These are phyloP conservation scores for Malassezia slooffiae DNA, from an alignment of 1,284 basidiomycete genomes.

Conservation along the genomic window DNA sequence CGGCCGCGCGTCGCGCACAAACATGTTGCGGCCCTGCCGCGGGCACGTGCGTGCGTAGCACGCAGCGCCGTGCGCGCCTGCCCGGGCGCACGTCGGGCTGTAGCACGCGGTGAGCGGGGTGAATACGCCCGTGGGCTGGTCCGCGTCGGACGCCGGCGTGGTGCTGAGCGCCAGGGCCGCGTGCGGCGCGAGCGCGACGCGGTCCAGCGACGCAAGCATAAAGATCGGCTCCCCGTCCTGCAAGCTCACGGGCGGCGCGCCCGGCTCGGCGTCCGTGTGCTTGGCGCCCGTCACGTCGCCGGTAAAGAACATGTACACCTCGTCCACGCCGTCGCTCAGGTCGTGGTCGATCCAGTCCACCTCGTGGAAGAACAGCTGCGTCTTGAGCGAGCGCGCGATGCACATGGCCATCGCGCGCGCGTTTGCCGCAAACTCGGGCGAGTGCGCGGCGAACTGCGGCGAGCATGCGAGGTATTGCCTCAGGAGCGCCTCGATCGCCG, in stretches of 20 bases:
- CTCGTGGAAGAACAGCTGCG: slow-evolving; percentile 88
- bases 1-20: slow-evolving; percentile 5
- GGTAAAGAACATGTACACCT: slow-evolving; percentile 90
- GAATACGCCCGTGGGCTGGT: slow-evolving; percentile 85
- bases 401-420: slow-evolving; percentile 65
- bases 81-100: slow-evolving; percentile 74
- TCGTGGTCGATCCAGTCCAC: slow-evolving; percentile 84
- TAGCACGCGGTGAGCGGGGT: slow-evolving; percentile 94
- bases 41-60: slow-evolving; percentile 36
- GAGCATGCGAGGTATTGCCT: slow-evolving; percentile 16
- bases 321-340: slow-evolving; percentile 78
- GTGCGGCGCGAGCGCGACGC: neutral
- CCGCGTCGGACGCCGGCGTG: slow-evolving; percentile 53
- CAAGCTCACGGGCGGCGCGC: neutral
- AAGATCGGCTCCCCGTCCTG: too few species aligned
- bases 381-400: slow-evolving; percentile 77
- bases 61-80: neutral
- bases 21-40: slow-evolving; percentile 3
- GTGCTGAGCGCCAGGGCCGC: neutral
- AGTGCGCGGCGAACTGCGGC: slow-evolving; percentile 6
- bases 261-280: slow-evolving; percentile 1
- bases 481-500: slow-evolving; percentile 27
- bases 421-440: slow-evolving; percentile 1
- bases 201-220: too few species aligned
- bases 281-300: slow-evolving; percentile 50